Percentiles rank a stretch among this genome's conserved stretches.
These are phyloP conservation scores for Penicillium turbatum DNA, from an alignment of 495 filamentous ascomycete species.

Conservation along the genomic window DNA sequence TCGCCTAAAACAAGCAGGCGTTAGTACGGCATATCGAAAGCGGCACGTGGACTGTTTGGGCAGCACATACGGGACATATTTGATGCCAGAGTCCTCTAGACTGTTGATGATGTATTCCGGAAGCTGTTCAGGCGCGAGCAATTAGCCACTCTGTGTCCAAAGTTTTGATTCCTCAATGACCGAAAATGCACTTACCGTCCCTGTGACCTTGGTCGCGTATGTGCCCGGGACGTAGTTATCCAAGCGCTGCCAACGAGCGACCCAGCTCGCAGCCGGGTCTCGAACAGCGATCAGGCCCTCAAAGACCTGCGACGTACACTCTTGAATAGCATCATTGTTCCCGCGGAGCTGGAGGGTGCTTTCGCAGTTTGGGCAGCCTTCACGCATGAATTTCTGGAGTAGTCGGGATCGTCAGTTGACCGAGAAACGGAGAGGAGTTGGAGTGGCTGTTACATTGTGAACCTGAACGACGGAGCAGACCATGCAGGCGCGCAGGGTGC, in stretches of 20 bases:
- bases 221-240: constrained; percentile 80
- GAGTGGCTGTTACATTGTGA: constrained; percentile 52
- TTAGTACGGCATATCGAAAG: constrained; percentile 1
- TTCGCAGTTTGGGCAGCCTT: constrained; percentile 96
- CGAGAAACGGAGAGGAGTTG: constrained; percentile 1
- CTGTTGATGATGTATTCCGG: constrained; percentile 60
- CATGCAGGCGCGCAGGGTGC: constrained; percentile 94
- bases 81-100: constrained; percentile 64
- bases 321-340: constrained; percentile 72
- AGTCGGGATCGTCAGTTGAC: not conserved
- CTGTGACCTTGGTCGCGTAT: constrained; percentile 91
- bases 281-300: constrained; percentile 80
- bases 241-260: constrained; percentile 90
- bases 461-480: constrained; percentile 90
- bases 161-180: not conserved
- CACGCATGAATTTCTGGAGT: constrained; percentile 66
- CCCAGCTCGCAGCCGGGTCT: constrained; percentile 79
- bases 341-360: constrained; percentile 77
- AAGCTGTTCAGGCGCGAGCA: constrained; percentile 32
- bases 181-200: constrained; percentile 48
- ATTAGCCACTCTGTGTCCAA: not conserved
- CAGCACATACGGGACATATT: constrained; percentile 58
- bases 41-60: not conserved
- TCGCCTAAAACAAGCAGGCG: constrained; percentile 28
- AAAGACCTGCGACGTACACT: constrained; percentile 92